Base-by-base conservation (phyloP, 768 basidiomycete species). In the Lentinula sp. region DNA sequence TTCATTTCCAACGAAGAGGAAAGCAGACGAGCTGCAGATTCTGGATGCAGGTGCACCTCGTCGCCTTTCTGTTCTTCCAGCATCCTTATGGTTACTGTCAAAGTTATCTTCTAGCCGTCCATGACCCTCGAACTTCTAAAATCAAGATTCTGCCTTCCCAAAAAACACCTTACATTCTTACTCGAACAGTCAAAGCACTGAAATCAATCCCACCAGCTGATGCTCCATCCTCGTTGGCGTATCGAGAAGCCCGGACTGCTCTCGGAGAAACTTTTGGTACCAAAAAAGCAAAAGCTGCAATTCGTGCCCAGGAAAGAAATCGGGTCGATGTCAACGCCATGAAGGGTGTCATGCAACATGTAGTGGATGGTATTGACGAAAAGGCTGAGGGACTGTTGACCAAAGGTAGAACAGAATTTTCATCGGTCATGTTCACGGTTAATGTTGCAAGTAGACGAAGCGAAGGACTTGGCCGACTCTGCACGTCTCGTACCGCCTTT, bases 261-360 rank as follows among this genome's bases (percentile, higher is more conserved):
- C 83, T 99, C 1, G 95, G 96, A 35, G 88, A 94, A 71, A 84
- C 90, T 1, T 99, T 99, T 65, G 96, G 96, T 21, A 96, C 95
- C 28, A 92, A 94, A 75, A 98, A 97, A 70, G 93, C 94, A 49
- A 89, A 93, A 71, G 84, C 85, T 9, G 86, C 85, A 32, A 95
- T 98, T 68, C 84, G 84, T 57, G 89, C 93, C 4, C 83, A 82
- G 57, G 94, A 95, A 73, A 83, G 96, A 64, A 96, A 95, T 74
- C 87, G 86, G 70, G 87, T 99, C 40, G 94, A 97, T 74, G 85
- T 91, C 18, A 77, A 80, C 61, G 93, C 93, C 2, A 95, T 97
- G 90, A 83, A 91, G 70, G 84, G 84, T 8, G 92, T 93, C 39
- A 86, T 86, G 65, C 83, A 81, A 60, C 87, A 91, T 72, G 76